A percentile compares a stretch with the other conserved stretches of the same genome.
Evolutionary conservation across 2,329 filamentous ascomycete genomes (phyloP).

Genomic region (Fusarium sp.): DNA sequence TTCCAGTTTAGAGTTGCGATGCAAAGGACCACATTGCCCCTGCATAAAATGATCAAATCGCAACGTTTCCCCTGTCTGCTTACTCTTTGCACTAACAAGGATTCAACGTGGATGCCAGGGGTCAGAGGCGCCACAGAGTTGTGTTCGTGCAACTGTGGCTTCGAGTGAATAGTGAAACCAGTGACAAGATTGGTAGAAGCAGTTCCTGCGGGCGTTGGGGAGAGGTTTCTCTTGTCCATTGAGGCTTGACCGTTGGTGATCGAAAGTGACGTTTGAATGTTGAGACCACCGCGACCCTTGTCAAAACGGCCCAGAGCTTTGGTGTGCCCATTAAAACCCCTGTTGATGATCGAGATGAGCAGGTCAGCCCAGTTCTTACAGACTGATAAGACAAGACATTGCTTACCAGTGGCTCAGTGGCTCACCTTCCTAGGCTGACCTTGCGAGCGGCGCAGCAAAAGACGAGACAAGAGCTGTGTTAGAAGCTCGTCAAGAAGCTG

Average conservation of each 20-base stretch:
- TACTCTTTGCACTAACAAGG: slow-evolving; percentile 11
- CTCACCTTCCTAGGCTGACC: neutral
- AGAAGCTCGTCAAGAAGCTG: neutral
- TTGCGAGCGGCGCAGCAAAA: neutral
- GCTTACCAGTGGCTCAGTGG: slow-evolving; percentile 1
- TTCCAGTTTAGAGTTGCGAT: slow-evolving; percentile 24
- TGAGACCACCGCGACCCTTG: slow-evolving; percentile 11
- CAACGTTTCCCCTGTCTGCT: slow-evolving; percentile 15
- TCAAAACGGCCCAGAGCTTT: slow-evolving; percentile 16
- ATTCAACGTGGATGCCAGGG: slow-evolving; percentile 32
- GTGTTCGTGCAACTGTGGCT: slow-evolving; percentile 30
- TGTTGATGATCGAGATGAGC: slow-evolving; percentile 21
- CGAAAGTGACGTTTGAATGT: slow-evolving; percentile 4
- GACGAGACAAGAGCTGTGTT: neutral
- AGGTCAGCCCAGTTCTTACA: slow-evolving; percentile 5
- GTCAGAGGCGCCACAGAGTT: slow-evolving; percentile 20
- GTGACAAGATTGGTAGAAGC: neutral
- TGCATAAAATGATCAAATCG: slow-evolving; percentile 38
- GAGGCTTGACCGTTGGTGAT: slow-evolving; percentile 21
- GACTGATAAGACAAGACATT: slow-evolving; percentile 9
- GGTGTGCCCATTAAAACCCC: slow-evolving; percentile 24
- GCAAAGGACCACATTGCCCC: slow-evolving; percentile 27
- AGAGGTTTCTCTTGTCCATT: neutral
- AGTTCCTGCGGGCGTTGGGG: neutral
- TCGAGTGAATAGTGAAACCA: slow-evolving; percentile 1